Conservation (phyloP, 345 rosid genomes). For the Eucalyptus erythrocorys region DNA sequence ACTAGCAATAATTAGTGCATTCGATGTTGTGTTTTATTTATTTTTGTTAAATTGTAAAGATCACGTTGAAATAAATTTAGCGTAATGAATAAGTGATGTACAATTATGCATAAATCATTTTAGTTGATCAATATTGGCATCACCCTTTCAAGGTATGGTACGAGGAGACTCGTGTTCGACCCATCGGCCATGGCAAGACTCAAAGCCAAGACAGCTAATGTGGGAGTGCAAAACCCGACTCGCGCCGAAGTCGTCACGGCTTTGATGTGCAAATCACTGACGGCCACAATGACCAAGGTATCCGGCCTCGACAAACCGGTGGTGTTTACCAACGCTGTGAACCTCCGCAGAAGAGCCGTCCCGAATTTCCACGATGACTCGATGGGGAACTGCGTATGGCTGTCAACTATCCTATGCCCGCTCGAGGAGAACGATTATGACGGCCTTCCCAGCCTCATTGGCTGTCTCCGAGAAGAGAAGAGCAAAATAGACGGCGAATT, state of each 20-base stretch:
- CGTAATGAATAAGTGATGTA: background rate
- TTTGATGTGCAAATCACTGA: background rate
- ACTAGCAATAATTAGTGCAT: background rate
- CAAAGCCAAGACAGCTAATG: background rate
- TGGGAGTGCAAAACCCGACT: background rate
- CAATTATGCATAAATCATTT: background rate
- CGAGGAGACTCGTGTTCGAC: conserved; percentile 1
- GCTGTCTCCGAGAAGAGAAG: background rate
- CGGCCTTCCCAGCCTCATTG: background rate
- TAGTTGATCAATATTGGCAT: background rate
- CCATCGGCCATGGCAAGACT: background rate
- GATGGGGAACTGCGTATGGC: background rate
- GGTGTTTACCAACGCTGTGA: background rate
- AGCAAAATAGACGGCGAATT: background rate
- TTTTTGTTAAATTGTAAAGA: background rate
- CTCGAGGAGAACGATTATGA: background rate
- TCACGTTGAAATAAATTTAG: background rate
- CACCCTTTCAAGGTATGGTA: background rate
- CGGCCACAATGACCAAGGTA: background rate
- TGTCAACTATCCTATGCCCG: background rate
- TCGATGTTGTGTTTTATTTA: background rate
- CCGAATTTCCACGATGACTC: background rate
- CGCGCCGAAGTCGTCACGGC: conserved; percentile 3
- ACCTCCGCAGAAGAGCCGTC: background rate
- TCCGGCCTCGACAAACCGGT: background rate